Base-by-base conservation (phyloP, 1,284 basidiomycete species). In the Puccinia hordei region DNA sequence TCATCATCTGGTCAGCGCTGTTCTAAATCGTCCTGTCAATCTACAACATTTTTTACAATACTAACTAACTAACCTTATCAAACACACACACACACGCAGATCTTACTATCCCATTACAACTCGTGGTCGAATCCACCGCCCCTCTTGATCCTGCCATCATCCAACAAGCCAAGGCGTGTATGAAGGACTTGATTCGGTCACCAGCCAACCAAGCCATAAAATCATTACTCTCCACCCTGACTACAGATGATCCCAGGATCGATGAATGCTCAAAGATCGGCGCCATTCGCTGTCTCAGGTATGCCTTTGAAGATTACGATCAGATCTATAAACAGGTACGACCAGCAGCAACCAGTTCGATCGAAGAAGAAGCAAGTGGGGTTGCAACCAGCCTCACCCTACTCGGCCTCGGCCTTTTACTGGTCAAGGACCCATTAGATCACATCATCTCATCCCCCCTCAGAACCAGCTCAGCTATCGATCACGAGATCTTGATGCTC, bases 181-280 rank as follows among this genome's bases (percentile, higher is more conserved):
- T 81, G 71, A 81, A 74, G 71, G 44, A 81, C 72, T 61, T 81
- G 59, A 81, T 81, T 44, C 44, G 79, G 13, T 81, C 79, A 38
- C 79, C 79, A 17, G 59, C 79, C 27, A 81, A 81, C 57, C 79
- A 81, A 74, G 79, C 79, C 49, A 74, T 74, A 49, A 81, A 73
- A 27, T 81, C 72, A 12, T 51, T 81, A 2, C 22, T 81, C 9
- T 55, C 59, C 1, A 72, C 33, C 17, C 55, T 66, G 30, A 41
- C 44, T 24, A 35, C 27, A 15, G 33, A 77, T 27, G 3, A 57
- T 33, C 41, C 75, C 17, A 57, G 44, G 4, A 74, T 81, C 41
- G 79, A 75, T 65, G 51, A 51, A 53, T 24, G 15, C 49, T 53
- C 78, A 24, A 72, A 38, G 30, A 74, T 81, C 30, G 79, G 79